Base-by-base conservation (phyloP, 768 basidiomycete genomes). In the Royoungia palumana region DNA sequence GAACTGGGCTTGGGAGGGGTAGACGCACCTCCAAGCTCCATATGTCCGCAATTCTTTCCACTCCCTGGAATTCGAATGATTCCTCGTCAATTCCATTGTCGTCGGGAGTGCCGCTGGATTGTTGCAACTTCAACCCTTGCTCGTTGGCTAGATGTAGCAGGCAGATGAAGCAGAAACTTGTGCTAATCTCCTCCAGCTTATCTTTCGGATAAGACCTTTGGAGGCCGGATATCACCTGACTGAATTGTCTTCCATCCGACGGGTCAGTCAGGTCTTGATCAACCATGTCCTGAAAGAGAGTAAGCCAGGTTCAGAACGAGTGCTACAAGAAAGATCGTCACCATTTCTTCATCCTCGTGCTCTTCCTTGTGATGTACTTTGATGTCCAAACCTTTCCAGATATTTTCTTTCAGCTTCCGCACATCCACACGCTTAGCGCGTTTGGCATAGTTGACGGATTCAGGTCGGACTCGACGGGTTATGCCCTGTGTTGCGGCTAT, bases 131-230 rank as follows among this genome's bases (percentile, higher is more conserved):
- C 41, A 98, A 75, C 2, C 95, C 96, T 60, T 92, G 89, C 70
- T 98, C 96, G 64, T 99, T 98, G 16, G 95, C 95, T 37, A 98
- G 71, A 72, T 98, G 96, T 16, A 99, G 73, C 21, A 98, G 73
- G 62, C 96, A 98, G 66, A 98, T 99, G 74, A 98, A 99, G 67
- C 95, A 98, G 82, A 95, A 98, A 55, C 92, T 95, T 14, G 96
- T 98, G 66, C 94, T 96, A 64, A 98, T 96, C 55, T 99, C 96
- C 35, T 87, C 87, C 87, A 98, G 89, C 74, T 95, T 97, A 36
- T 97, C 94, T 50, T 72, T 72, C 0, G 95, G 93, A 67, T 98
- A 98, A 6, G 87, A 81, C 44, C 72, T 76, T 56, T 89, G 83
- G 28, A 99, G 77, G 16, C 83, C 83, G 2, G 83, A 77, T 56